Evolutionary conservation across 352 stramenopile species (phyloP), one percentile per base, ranked within the genome.

Genomic region (Globisporangium polare): DNA sequence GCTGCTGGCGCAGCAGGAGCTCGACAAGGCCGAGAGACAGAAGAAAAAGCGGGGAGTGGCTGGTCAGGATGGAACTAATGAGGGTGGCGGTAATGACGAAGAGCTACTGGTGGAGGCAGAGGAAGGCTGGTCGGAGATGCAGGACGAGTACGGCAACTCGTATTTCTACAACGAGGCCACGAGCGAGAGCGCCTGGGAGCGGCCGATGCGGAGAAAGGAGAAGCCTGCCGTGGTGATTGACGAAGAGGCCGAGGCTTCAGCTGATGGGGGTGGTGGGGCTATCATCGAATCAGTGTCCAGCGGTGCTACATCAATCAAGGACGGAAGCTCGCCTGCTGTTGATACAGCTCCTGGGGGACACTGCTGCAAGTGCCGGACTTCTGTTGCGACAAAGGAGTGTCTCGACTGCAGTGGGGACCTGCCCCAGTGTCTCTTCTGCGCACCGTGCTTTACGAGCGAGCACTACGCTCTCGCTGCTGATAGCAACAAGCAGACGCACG

Each of bases 121-220:
- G 6, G 55, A 54, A 8, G 51, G 51, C 7, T 89, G 80, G 80
- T 31, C 62, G 13, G 56, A 73, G 17, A 31, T 77, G 12, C 22
- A 17, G 3, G 77, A 89, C 55, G 72, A 74, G 27, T 77, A 80
- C 56, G 77, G 71, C 8, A 82, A 88, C n/a, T 42, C 55, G 13
- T 92, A 92, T 33, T 92, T 78, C 68, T 90, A 78, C 65, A 89
- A 90, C 33, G 56, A 72, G 9, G 52, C 26, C 2, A 88, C 78
- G 5, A 66, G 61, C 20, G 69, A 82, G 60, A 89, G 75, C 42
- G 65, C 66, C 6, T 92, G 83, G 83, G 76, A 83, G 12, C 66
- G 46, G 15, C 61, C 61, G 7, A 45, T 56, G 50, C 50, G 5
- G 18, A 46, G 17, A 12, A 29, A 13, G 4, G 18, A 43, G 18